Conservation (phyloP, 306 rosid species). For the Trifolium dubium region DNA sequence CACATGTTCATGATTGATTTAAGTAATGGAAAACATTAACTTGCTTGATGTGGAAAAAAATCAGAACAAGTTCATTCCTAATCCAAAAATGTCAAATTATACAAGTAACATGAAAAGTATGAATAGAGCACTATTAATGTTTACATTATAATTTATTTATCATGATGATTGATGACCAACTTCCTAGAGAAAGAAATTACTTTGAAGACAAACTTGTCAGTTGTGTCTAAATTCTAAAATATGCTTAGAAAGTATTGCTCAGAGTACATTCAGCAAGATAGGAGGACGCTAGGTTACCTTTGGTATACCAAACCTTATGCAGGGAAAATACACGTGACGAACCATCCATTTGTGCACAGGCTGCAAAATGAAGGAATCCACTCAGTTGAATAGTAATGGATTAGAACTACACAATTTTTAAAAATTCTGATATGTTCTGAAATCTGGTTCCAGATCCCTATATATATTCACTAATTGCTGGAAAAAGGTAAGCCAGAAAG, state of each 20-base stretch:
- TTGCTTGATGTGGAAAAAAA: background rate
- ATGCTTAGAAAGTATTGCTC: slow-evolving; percentile 17
- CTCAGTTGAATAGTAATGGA: slow-evolving; percentile 37
- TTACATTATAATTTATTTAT: background rate
- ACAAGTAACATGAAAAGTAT: slow-evolving; percentile 18
- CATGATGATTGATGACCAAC: slow-evolving; percentile 21
- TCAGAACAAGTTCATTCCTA: slow-evolving; percentile 12
- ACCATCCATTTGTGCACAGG: slow-evolving; percentile 99
- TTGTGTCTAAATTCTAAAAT: slow-evolving; percentile 25
- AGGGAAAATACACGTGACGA: slow-evolving; percentile 92
- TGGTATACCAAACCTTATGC: slow-evolving; percentile 73
- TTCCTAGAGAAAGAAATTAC: slow-evolving; percentile 24
- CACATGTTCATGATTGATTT: background rate
- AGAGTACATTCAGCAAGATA: slow-evolving; percentile 13
- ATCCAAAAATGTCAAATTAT: slow-evolving; percentile 22
- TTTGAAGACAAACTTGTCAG: slow-evolving; percentile 23
- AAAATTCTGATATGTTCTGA: slow-evolving; percentile 18
- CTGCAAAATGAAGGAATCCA: slow-evolving; percentile 53
- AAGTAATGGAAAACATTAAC: background rate
- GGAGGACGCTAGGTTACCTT: slow-evolving; percentile 61
- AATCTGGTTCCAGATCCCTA: slow-evolving; percentile 16
- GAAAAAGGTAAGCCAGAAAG: slow-evolving; percentile 23
- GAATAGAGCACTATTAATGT: background rate
- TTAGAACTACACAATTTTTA: slow-evolving; percentile 15
- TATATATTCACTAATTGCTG: slow-evolving; percentile 2